phyloP scores from a whole-genome alignment of 2,329 filamentous ascomycete genomes.

The Kalmusia sp. region DNA sequence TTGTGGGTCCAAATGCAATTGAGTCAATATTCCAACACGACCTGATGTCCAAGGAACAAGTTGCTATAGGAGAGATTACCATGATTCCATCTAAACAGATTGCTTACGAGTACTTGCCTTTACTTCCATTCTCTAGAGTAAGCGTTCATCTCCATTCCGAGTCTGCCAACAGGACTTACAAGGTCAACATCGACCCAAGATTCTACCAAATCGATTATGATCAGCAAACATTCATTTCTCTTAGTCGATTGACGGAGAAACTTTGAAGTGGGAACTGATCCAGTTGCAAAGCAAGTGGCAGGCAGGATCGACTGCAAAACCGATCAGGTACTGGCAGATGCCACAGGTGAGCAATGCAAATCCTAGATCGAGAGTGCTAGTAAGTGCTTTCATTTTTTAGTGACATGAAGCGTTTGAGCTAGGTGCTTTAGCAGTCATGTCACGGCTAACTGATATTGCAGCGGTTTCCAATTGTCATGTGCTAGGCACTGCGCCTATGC shows the following conservation, averaged over 20 bases:
- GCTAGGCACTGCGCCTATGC: slow-evolving; percentile 34
- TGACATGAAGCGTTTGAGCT: neutral
- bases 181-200: neutral
- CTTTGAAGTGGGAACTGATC: neutral
- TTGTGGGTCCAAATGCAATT: neutral
- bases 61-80: neutral
- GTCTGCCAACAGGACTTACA: neutral
- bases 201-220: neutral
- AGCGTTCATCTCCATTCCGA: neutral
- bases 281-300: neutral
- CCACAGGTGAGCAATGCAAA: neutral
- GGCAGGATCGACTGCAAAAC: neutral
- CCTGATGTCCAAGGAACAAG: neutral
- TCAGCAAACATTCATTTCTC: neutral
- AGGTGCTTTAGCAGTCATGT: neutral
- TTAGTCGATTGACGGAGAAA: neutral
- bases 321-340: neutral
- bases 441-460: neutral
- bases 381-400: neutral
- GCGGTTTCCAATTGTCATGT: neutral
- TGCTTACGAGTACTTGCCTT: neutral
- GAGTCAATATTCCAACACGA: neutral
- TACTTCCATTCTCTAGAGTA: slow-evolving; percentile 1
- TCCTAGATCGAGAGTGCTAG: neutral
- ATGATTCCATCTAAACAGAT: neutral